Conservation (phyloP, 306 rosid genomes). For the Crotalaria pallida region DNA sequence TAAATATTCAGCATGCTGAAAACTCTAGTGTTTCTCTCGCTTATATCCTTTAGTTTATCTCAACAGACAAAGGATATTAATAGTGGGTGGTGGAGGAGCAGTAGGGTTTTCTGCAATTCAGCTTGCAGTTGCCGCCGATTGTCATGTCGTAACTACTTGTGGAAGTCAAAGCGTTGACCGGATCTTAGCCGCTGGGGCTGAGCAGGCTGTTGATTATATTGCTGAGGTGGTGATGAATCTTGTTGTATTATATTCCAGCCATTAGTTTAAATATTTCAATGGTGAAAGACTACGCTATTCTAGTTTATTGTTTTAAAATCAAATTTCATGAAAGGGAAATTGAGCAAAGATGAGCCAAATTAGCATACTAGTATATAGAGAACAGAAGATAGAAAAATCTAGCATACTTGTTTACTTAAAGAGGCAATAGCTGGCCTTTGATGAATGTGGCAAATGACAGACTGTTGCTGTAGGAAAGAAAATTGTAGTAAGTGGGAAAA, state of each 20-base stretch:
- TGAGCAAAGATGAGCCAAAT: background rate
- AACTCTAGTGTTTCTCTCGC: constrained; percentile 13
- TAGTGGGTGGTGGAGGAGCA: constrained; percentile 98
- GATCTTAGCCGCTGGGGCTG: constrained; percentile 75
- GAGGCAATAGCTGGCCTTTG: background rate
- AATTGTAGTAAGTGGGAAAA: background rate
- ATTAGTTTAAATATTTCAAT: constrained; percentile 14
- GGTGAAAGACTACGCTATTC: background rate
- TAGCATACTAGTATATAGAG: background rate
- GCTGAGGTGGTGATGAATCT: constrained; percentile 59
- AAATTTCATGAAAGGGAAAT: constrained; percentile 1
- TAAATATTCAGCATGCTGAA: constrained; percentile 5
- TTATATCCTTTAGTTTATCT: constrained; percentile 26
- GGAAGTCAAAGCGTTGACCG: constrained; percentile 68
- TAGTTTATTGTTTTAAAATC: background rate
- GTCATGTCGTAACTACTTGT: constrained; percentile 80
- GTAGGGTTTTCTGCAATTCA: constrained; percentile 86
- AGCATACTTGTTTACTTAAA: background rate
- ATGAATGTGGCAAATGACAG: constrained; percentile 11
- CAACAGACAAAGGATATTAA: constrained; percentile 74
- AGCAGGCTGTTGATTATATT: constrained; percentile 85
- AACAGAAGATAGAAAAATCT: background rate
- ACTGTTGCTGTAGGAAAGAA: background rate
- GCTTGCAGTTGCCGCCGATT: constrained; percentile 77
- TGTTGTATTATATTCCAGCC: constrained; percentile 7